These are phyloP conservation scores for Populus pruinosa DNA, from an alignment of 345 rosid species.

Conservation along the genomic window DNA sequence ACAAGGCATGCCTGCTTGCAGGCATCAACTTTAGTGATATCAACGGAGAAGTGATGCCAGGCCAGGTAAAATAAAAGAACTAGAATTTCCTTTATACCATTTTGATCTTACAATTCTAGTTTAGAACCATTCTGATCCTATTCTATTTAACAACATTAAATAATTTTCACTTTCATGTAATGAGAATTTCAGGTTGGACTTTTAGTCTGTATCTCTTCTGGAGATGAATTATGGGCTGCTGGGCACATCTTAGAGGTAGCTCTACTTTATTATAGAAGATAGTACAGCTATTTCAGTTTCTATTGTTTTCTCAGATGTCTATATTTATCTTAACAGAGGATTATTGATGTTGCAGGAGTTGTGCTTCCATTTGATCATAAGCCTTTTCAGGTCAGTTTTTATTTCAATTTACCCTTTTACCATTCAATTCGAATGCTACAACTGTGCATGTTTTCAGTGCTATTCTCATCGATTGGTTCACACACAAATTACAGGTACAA, in stretches of 20 bases:
- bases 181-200: slow-evolving; percentile 99
- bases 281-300: background rate
- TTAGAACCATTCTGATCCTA: background rate
- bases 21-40: background rate
- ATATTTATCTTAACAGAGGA: slow-evolving; percentile 15
- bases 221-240: slow-evolving; percentile 85
- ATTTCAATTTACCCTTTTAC: background rate
- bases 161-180: slow-evolving; percentile 20
- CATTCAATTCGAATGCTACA: background rate
- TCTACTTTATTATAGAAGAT: too few species aligned
- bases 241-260: slow-evolving; percentile 89
- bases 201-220: slow-evolving; percentile 67
- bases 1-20: background rate
- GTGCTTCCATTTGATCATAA: slow-evolving; percentile 21
- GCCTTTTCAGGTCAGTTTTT: slow-evolving; percentile 5
- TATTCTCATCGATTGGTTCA: background rate
- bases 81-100: background rate
- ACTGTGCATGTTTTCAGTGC: background rate
- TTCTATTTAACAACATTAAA: background rate
- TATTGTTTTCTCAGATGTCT: background rate
- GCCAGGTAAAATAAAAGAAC: background rate
- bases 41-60: background rate
- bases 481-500: slow-evolving; percentile 23
- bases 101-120: background rate
- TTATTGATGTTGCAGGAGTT: slow-evolving; percentile 22